Evolutionary conservation across 306 rosid species (phyloP), one percentile per base, ranked within the genome.

Genomic region (Trichosanthes truncata): DNA sequence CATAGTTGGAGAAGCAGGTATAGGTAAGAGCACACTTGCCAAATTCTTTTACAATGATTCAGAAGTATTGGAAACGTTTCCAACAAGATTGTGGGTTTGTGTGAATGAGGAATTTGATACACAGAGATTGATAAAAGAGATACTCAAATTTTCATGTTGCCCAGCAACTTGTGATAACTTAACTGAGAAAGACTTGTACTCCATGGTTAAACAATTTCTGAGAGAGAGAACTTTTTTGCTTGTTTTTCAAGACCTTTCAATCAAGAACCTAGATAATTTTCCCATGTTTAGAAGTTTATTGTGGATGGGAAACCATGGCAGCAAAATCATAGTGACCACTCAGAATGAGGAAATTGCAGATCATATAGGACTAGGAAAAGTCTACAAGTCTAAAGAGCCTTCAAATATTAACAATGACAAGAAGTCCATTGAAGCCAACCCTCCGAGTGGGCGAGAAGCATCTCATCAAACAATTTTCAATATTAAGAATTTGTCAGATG

Each of bases 241-340:
- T n/a, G 74, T 67, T 67, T 38, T 67, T 40, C 74, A 67, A 35
- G 74, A 67, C 29, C 49, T 67, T 67, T 67, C 49, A n/a, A 36
- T 9, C 49, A 67, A 41, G 6, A 67, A 67, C 23, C 10, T 38
- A 21, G 49, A 67, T 67, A 20, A 67, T 8, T 4, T 3, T 67
- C 10, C 29, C 25, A 18, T 67, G 49, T 67, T 67, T 18, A 8
- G 0, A 20, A 36, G 0, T 4, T 48, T 73, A 45, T 23, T 48
- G 9, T 7, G 33, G 41, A 29, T 21, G 41, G 41, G 20, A 25
- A 18, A 46, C 41, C 25, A 1, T 7, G 56, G 43, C 60, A 73
- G 78, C 60, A 73, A 48, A 48, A 48, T 73, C 20, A 21, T 43
- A 11, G 78, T 73, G n/a, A 73, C 78, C 38, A 43, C 59, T 46